Conservation (phyloP, 106 monocot species). For the Allium sativum region DNA sequence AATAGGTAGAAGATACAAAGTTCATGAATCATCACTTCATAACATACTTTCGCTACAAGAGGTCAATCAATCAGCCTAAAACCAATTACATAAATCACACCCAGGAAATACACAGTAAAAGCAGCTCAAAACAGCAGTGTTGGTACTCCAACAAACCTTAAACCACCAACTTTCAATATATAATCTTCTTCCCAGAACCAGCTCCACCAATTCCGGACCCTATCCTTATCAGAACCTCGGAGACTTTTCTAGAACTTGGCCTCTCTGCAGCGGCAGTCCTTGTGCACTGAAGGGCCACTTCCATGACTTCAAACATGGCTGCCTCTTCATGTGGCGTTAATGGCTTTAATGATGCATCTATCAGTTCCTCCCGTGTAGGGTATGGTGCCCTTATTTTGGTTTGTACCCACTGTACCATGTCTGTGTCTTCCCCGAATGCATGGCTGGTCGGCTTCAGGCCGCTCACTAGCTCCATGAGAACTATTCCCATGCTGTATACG, state of each 20-base stretch:
- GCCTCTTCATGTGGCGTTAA: constrained; percentile 35
- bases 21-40: too few relatives aligned
- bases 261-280: constrained; percentile 45
- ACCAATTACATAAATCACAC: too few relatives aligned
- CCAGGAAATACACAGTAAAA: too few relatives aligned
- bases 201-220: constrained; percentile 14
- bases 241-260: constrained; percentile 51
- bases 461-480: constrained; percentile 86
- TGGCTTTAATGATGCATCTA: constrained; percentile 48
- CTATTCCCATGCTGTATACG: constrained; percentile 91
- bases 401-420: constrained; percentile 77
- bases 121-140: too few relatives aligned
- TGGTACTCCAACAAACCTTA: too few relatives aligned
- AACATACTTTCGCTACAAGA: too few relatives aligned
- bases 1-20: too few relatives aligned
- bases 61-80: too few relatives aligned
- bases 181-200: constrained; percentile 12
- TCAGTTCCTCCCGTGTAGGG: constrained; percentile 32
- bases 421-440: constrained; percentile 44
- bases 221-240: constrained; percentile 43
- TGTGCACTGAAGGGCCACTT: constrained; percentile 66
- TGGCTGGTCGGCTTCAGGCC: constrained; percentile 58
- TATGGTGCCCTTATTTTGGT: constrained; percentile 12
- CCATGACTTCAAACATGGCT: constrained; percentile 48
- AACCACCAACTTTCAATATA: not conserved